Evolutionary conservation across 306 rosid genomes (phyloP), one percentile per base, ranked within the genome.

Genomic region (Pyrus bretschneideri): DNA sequence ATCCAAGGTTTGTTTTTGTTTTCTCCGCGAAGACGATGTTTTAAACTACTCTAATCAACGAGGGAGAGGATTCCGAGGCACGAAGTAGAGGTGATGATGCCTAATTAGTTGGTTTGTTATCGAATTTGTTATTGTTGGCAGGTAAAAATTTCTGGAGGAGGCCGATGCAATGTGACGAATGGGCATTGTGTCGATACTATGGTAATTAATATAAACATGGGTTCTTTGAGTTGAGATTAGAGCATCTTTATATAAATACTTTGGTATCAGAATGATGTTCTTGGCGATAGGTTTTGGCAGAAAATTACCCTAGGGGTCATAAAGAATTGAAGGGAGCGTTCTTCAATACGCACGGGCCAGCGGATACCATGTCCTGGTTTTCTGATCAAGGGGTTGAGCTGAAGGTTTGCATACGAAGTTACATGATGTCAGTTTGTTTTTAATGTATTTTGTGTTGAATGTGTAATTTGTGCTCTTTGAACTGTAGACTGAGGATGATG

Each of bases 321-420:
- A 94, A 85, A 67, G 96, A 94, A 82, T 80, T 94, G 71, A 94
- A 89, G 82, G 98, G 98, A 75, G 77, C 97, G 65, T 94, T 90
- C 82, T 94, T 94, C 80, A 82, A 84, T 74, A 49, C 1, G 52
- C 98, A 94, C 2, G 86, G 93, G 51, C 97, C 96, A 0, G 77
- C 69, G 73, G 96, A 94, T 82, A 94, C 98, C 79, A 94, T 94
- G 96, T 78, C 97, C 71, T 94, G 98, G 97, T 94, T 94, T 88
- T 35, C 91, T 76, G 87, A 91, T 73, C 97, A 87, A 49, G 97
- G 97, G 60, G 96, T 94, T 79, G 91, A 90, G 69, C 85, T 94
- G 75, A 94, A 94, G 98, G 98, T 94, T 40, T 76, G 63, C 73
- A 30, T 75, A 30, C 55, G n/a, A 80, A 82, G 33, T 51, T 38